These are phyloP conservation scores for Petunia secreta DNA, from an alignment of 257 asterid species.

Conservation along the genomic window DNA sequence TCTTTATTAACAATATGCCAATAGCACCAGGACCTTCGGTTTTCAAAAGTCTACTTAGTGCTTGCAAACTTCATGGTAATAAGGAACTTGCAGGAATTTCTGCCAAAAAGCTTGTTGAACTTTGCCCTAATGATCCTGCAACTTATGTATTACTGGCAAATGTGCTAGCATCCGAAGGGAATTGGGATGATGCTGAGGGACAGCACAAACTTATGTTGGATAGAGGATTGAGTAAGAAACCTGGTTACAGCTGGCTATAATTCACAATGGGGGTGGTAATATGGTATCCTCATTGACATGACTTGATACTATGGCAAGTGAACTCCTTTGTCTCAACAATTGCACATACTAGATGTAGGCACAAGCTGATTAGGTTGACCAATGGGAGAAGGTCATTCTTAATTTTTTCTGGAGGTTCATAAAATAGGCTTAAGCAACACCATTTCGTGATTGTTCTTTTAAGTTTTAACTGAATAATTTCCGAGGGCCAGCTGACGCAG, in stretches of 20 bases:
- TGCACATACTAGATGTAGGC: background rate
- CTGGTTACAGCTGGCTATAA: constrained; percentile 65
- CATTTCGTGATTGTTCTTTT: too few relatives aligned
- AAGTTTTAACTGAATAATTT: too few relatives aligned
- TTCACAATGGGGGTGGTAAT: background rate
- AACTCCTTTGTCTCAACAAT: background rate
- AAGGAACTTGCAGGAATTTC: constrained; percentile 51
- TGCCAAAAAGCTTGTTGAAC: constrained; percentile 57
- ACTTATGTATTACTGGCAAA: constrained; percentile 55
- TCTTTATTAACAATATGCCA: constrained; percentile 55
- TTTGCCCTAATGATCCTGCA: constrained; percentile 62
- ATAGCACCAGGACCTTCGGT: constrained; percentile 50
- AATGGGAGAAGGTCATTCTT: background rate
- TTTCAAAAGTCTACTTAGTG: constrained; percentile 55
- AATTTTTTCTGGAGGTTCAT: too few relatives aligned
- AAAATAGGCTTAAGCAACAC: too few relatives aligned
- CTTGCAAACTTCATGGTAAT: constrained; percentile 58
- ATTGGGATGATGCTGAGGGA: constrained; percentile 59
- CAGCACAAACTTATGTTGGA: constrained; percentile 51
- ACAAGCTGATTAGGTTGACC: background rate
- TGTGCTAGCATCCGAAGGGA: constrained; percentile 62
- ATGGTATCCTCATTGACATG: background rate
- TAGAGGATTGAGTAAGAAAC: constrained; percentile 52
- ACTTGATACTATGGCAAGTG: constrained; percentile 1
- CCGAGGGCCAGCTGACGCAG: too few relatives aligned